phyloP scores from a whole-genome alignment of 2,329 filamentous ascomycete genomes.

The Colletotrichum salicis region DNA sequence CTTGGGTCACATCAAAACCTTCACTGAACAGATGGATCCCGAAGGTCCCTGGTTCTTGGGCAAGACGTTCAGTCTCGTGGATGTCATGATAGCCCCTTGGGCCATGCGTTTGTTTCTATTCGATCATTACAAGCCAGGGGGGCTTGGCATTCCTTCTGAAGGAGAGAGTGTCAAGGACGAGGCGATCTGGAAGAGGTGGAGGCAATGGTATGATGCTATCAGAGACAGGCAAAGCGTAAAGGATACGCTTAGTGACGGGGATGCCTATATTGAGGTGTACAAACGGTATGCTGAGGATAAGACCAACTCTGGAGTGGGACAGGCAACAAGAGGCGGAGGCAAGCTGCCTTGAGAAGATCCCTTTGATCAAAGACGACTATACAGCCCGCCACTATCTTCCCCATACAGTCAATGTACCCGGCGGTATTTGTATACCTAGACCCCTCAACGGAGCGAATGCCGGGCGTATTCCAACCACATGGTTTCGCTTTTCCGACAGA shows the following conservation, averaged over 20 bases:
- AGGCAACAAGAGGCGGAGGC: slow-evolving; percentile 71
- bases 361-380: neutral
- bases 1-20: slow-evolving; percentile 65
- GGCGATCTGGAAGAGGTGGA: slow-evolving; percentile 71
- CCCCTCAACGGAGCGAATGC: neutral
- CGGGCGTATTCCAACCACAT: neutral
- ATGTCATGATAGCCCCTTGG: slow-evolving; percentile 79
- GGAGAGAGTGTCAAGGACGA: slow-evolving; percentile 56
- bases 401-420: neutral
- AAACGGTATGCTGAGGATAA: slow-evolving; percentile 73
- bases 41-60: slow-evolving; percentile 74
- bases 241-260: slow-evolving; percentile 74
- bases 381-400: neutral
- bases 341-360: slow-evolving; percentile 62
- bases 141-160: slow-evolving; percentile 55
- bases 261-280: slow-evolving; percentile 76
- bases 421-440: neutral
- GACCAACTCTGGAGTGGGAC: slow-evolving; percentile 69
- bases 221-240: slow-evolving; percentile 69
- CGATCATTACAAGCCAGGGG: slow-evolving; percentile 76
- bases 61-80: slow-evolving; percentile 70
- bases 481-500: neutral
- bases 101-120: slow-evolving; percentile 77
- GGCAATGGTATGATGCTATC: slow-evolving; percentile 70
- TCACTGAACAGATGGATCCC: slow-evolving; percentile 70